Conservation (phyloP, 2,329 filamentous ascomycete species). For the Ophiostoma pallidulum region DNA sequence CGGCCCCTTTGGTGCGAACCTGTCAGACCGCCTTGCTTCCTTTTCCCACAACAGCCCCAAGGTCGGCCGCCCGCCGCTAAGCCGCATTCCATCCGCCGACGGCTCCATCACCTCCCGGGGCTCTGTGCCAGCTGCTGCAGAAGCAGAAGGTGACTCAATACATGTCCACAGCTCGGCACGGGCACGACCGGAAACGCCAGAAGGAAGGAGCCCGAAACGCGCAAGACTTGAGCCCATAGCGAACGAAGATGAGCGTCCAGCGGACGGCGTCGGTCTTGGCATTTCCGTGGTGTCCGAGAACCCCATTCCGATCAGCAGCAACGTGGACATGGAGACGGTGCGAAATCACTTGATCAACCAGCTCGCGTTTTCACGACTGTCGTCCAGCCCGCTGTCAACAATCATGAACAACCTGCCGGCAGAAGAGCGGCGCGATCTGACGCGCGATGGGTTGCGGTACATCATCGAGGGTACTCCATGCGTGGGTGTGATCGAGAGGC, state of each 20-base stretch:
- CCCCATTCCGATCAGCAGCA: conserved; percentile 13
- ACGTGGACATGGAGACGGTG: conserved; percentile 38
- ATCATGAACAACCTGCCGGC: conserved; percentile 79
- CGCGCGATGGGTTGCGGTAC: conserved; percentile 54
- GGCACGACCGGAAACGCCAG: not conserved
- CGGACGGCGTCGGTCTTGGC: conserved; percentile 14
- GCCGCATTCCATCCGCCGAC: conserved; percentile 13
- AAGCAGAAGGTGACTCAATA: not conserved
- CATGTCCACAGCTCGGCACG: not conserved
- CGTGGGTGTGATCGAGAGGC: conserved; percentile 78
- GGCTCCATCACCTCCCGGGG: conserved; percentile 15
- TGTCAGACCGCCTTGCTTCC: conserved; percentile 72
- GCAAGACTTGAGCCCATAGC: conserved; percentile 1
- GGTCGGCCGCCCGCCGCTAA: conserved; percentile 18
- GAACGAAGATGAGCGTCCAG: conserved; percentile 2
- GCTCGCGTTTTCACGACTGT: conserved; percentile 85
- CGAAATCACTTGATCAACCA: conserved; percentile 91
- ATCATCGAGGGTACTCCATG: conserved; percentile 67
- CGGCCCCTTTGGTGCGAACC: conserved; percentile 77
- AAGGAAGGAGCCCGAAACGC: not conserved
- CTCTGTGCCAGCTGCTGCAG: not conserved
- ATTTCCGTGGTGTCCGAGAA: conserved; percentile 16
- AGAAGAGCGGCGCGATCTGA: conserved; percentile 50
- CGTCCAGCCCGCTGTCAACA: conserved; percentile 80
- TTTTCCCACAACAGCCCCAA: conserved; percentile 62